Conservation (phyloP, 441 rosid species). For the Croton setiger region DNA sequence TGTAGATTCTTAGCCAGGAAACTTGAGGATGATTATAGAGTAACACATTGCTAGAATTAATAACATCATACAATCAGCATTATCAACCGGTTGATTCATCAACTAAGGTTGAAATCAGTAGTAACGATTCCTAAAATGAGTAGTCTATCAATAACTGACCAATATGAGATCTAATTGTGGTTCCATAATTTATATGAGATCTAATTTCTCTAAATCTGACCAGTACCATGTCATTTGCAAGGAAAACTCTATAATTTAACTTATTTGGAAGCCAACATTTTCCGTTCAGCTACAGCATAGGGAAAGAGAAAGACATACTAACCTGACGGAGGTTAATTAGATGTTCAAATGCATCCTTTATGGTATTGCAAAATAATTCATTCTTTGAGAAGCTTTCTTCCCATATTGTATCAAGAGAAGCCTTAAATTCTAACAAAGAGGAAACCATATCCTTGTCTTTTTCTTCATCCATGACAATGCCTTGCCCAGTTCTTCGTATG, state of each 20-base stretch:
- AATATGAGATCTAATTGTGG: too few relatives aligned
- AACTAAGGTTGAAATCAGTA: background rate
- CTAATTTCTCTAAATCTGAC: background rate
- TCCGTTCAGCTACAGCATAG: background rate
- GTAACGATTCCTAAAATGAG: background rate
- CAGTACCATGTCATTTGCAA: background rate
- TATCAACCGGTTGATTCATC: background rate
- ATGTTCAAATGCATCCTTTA: slow-evolving; percentile 96
- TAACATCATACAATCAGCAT: slow-evolving; percentile 3
- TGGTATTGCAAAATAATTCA: slow-evolving; percentile 82
- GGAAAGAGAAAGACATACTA: slow-evolving; percentile 20
- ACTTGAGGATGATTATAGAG: background rate
- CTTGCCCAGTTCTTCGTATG: slow-evolving; percentile 80
- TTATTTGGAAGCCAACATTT: background rate
- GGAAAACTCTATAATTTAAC: slow-evolving; percentile 1
- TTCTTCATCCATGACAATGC: slow-evolving; percentile 93
- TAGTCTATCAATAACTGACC: background rate
- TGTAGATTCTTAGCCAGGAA: slow-evolving; percentile 18
- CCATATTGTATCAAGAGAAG: slow-evolving; percentile 82
- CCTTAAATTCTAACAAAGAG: slow-evolving; percentile 81
- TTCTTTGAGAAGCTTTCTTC: slow-evolving; percentile 93
- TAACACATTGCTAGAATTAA: too few relatives aligned
- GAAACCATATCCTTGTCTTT: slow-evolving; percentile 98
- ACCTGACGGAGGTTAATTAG: slow-evolving; percentile 98
- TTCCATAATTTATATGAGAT: background rate